These are phyloP conservation scores for Sindora glabra DNA, from an alignment of 306 rosid genomes.

Conservation along the genomic window DNA sequence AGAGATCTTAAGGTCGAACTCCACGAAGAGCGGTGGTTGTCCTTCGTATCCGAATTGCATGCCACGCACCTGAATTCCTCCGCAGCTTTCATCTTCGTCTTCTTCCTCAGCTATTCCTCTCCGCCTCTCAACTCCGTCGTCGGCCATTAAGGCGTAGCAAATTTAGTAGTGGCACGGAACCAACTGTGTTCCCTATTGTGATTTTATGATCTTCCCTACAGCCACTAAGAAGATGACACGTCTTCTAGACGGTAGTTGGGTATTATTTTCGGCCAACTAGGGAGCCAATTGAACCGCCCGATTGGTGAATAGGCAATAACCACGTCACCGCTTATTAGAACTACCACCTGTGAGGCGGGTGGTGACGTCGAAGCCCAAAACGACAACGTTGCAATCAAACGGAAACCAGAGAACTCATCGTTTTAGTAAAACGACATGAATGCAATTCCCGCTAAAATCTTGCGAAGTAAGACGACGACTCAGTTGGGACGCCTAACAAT, in stretches of 20 bases:
- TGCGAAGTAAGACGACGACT: too few species aligned
- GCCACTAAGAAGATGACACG: slow-evolving; percentile 30
- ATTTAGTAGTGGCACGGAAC: not conserved
- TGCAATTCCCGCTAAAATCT: too few species aligned
- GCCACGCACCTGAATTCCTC: slow-evolving; percentile 49
- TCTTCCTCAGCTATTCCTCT: not conserved
- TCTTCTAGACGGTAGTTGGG: slow-evolving; percentile 6
- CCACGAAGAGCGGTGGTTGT: slow-evolving; percentile 58
- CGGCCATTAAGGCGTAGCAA: slow-evolving; percentile 41
- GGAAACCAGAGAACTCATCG: too few species aligned
- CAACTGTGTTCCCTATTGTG: not conserved
- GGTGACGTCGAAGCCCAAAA: too few species aligned
- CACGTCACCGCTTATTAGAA: too few species aligned
- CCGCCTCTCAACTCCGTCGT: not conserved
- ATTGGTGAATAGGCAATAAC: too few species aligned
- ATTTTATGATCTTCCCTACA: not conserved
- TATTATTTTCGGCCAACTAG: too few species aligned
- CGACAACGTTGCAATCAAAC: too few species aligned
- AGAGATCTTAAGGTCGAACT: slow-evolving; percentile 55
- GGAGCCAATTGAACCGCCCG: too few species aligned
- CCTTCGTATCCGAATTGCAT: slow-evolving; percentile 73
- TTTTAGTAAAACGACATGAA: too few species aligned
- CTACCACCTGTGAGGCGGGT: too few species aligned
- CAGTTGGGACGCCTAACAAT: too few species aligned
- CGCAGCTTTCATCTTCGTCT: not conserved